phyloP scores from a whole-genome alignment of 2,329 filamentous ascomycete species.

The Cephalotrichum gorgonifer region DNA sequence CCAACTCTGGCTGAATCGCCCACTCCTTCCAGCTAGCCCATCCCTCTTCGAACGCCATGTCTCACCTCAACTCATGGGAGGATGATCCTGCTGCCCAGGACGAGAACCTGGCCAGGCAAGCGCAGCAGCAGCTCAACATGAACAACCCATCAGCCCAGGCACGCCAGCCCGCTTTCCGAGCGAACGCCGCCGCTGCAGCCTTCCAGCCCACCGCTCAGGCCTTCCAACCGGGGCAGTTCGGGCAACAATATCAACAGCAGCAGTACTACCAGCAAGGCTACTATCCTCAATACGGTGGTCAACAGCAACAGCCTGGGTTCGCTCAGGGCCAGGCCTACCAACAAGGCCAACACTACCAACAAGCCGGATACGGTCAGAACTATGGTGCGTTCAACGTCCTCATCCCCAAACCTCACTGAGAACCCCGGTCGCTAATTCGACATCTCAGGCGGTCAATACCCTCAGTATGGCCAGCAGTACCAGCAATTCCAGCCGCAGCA shows the following conservation, averaged over 20 bases:
- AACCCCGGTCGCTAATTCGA: not conserved
- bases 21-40: not conserved
- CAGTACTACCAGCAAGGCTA: constrained; percentile 43
- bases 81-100: constrained; percentile 73
- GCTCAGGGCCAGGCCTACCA: constrained; percentile 42
- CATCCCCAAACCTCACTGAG: not conserved
- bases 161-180: constrained; percentile 33
- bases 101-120: constrained; percentile 66
- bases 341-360: constrained; percentile 41
- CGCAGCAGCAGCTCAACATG: constrained; percentile 66
- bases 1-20: not conserved
- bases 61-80: constrained; percentile 91
- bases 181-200: constrained; percentile 51
- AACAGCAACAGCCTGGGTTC: constrained; percentile 34
- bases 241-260: constrained; percentile 42
- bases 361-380: constrained; percentile 36
- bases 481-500: constrained; percentile 30
- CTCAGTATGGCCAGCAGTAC: constrained; percentile 40
- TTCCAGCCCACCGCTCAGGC: constrained; percentile 64
- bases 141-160: constrained; percentile 33
- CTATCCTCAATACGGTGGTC: constrained; percentile 47
- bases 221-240: constrained; percentile 67
- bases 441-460: constrained; percentile 22
- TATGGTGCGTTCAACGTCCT: constrained; percentile 14
- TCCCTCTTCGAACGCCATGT: constrained; percentile 46